Evolutionary conservation across 495 filamentous ascomycete genomes (phyloP).

Genomic region (Penicillium silybi): DNA sequence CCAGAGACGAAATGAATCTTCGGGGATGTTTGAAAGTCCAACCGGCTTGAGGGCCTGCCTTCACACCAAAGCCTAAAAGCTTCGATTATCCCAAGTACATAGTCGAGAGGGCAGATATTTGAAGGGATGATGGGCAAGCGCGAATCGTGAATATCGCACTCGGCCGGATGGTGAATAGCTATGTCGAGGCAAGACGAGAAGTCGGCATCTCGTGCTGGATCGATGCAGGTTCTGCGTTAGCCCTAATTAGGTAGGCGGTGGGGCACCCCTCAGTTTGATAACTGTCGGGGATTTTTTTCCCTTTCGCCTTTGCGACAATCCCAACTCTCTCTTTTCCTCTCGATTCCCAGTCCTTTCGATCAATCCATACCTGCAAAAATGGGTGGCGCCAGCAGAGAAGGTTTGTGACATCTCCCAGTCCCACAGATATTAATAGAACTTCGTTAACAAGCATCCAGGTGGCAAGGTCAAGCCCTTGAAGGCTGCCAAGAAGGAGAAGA

Average conservation of each 20-base stretch:
- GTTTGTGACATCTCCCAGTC: conserved; percentile 25
- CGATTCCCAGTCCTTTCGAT: neutral
- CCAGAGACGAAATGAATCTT: conserved; percentile 23
- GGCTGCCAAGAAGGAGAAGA: conserved; percentile 70
- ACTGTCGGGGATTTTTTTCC: conserved; percentile 18
- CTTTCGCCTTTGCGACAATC: conserved; percentile 6
- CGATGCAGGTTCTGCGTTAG: neutral
- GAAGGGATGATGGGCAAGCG: neutral
- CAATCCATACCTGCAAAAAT: conserved; percentile 34
- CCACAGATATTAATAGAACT: neutral
- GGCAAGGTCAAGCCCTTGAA: conserved; percentile 86
- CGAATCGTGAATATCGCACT: neutral
- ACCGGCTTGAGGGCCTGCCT: conserved; percentile 43
- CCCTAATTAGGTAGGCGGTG: conserved; percentile 10
- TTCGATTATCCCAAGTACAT: conserved; percentile 23
- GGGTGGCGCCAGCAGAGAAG: conserved; percentile 68
- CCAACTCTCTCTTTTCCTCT: conserved; percentile 6
- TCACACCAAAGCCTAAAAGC: conserved; percentile 29
- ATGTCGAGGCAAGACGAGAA: neutral
- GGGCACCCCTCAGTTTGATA: conserved; percentile 2
- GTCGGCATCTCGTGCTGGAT: neutral
- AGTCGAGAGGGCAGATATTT: neutral
- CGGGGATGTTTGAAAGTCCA: conserved; percentile 42
- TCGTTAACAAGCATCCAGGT: conserved; percentile 43
- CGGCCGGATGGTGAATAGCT: neutral